A percentile compares a stretch with the other conserved stretches of the same genome.
Conservation (phyloP, 768 basidiomycete species). For the Pleurotus tuber-regium region DNA sequence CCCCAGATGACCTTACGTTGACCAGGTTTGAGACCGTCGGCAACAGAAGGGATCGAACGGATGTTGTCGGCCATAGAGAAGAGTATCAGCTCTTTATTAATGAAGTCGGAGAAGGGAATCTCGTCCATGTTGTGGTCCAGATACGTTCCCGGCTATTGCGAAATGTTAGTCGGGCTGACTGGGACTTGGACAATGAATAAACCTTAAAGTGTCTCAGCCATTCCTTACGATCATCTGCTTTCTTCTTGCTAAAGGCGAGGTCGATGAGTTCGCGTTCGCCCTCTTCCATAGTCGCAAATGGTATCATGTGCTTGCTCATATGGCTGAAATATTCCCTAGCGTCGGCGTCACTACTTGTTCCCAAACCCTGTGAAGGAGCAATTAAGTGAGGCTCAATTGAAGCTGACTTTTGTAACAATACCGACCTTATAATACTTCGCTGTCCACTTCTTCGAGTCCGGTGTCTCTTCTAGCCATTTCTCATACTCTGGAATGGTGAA, state of each 20-base stretch:
- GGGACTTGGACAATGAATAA: conserved; percentile 6
- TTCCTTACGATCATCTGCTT: conserved; percentile 96
- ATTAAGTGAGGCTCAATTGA: conserved; percentile 6
- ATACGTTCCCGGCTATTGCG: conserved; percentile 81
- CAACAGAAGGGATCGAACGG: conserved; percentile 93
- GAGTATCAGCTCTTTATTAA: conserved; percentile 95
- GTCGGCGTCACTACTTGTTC: conserved; percentile 87
- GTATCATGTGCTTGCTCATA: conserved; percentile 93
- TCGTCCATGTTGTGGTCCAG: conserved; percentile 86
- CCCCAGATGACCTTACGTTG: conserved; percentile 97
- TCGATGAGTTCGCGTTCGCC: conserved; percentile 91
- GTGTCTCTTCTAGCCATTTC: conserved; percentile 80
- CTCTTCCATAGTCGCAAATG: conserved; percentile 76
- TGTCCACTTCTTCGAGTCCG: conserved; percentile 78
- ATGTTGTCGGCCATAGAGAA: conserved; percentile 99
- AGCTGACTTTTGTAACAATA: neutral
- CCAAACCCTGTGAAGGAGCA: conserved; percentile 73
- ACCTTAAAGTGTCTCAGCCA: conserved; percentile 95
- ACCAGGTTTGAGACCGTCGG: conserved; percentile 95
- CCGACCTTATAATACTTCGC: conserved; percentile 96
- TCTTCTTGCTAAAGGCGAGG: conserved; percentile 99
- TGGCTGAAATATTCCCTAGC: conserved; percentile 91
- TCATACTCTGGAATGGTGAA: conserved; percentile 98
- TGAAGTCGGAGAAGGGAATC: conserved; percentile 90
- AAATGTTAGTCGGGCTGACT: conserved; percentile 6